phyloP scores from a whole-genome alignment of 78 protist genomes.

The Diacronema lutheri region DNA sequence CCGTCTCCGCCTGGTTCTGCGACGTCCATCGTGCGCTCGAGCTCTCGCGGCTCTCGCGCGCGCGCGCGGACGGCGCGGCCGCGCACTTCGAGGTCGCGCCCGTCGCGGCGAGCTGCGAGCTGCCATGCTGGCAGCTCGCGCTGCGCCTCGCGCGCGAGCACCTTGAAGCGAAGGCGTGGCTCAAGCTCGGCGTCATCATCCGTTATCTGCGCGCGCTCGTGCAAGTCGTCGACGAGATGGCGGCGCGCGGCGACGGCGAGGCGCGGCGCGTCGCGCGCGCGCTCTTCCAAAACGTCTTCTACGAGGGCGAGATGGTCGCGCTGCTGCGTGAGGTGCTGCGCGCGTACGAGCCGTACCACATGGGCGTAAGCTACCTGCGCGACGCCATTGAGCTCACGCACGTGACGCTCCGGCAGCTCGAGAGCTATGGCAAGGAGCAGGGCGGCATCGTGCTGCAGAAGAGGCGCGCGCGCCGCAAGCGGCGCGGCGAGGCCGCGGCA shows the following conservation, averaged over 20 bases:
- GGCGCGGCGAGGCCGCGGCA: too few species aligned
- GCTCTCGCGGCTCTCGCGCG: neutral
- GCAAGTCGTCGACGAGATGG: neutral
- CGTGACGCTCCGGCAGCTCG: constrained; percentile 1
- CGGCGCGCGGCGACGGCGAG: neutral
- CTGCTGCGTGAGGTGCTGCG: neutral
- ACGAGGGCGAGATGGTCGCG: neutral
- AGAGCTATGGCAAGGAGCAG: neutral
- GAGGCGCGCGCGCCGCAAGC: neutral
- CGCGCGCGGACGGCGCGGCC: too few species aligned
- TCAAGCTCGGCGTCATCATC: neutral
- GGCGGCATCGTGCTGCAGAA: neutral
- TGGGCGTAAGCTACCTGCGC: neutral
- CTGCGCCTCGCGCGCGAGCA: neutral
- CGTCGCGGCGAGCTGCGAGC: neutral
- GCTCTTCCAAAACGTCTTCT: neutral
- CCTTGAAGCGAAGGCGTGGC: neutral
- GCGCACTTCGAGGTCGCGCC: neutral
- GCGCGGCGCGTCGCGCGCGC: neutral
- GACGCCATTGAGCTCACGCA: neutral
- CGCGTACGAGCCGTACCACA: neutral
- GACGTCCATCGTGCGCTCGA: neutral
- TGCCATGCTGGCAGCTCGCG: neutral
- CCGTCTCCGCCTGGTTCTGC: neutral
- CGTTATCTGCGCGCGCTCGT: neutral